These are phyloP conservation scores for Parietaria judaica DNA, from an alignment of 306 rosid genomes.

Conservation along the genomic window DNA sequence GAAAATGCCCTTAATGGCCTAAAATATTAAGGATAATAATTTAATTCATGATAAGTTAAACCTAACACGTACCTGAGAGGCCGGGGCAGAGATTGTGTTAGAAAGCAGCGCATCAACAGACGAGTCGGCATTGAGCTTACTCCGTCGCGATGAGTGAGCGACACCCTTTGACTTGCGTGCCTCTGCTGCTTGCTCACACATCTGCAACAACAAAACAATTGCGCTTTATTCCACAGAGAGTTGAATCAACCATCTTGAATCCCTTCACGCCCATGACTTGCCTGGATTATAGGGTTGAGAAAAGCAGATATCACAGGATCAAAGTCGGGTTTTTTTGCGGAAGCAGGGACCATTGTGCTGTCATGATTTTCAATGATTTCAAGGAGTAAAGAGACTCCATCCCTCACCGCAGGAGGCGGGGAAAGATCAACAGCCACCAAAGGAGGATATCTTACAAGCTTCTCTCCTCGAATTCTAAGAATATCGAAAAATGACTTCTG, in stretches of 20 bases:
- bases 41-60: too few species aligned
- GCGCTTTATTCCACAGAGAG: too few species aligned
- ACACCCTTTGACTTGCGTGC: conserved; percentile 80
- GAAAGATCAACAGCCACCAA: conserved; percentile 93
- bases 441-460: conserved; percentile 88
- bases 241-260: too few species aligned
- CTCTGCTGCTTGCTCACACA: conserved; percentile 97
- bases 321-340: conserved; percentile 66
- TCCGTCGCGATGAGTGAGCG: conserved; percentile 60
- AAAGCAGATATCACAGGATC: conserved; percentile 83
- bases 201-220: conserved; percentile 33
- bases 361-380: conserved; percentile 79
- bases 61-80: conserved; percentile 31
- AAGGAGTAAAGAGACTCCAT: conserved; percentile 84
- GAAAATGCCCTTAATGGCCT: too few species aligned
- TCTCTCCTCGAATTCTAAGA: conserved; percentile 80
- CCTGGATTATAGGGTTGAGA: conserved; percentile 95
- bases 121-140: conserved; percentile 60
- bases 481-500: conserved; percentile 92
- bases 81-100: conserved; percentile 26
- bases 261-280: conserved; percentile 5
- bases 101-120: conserved; percentile 86
- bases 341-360: conserved; percentile 81
- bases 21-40: too few species aligned
- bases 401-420: conserved; percentile 94